Evolutionary conservation across 768 basidiomycete genomes (phyloP), one percentile per base, ranked within the genome.

Genomic region (Rhizopogon sp.): DNA sequence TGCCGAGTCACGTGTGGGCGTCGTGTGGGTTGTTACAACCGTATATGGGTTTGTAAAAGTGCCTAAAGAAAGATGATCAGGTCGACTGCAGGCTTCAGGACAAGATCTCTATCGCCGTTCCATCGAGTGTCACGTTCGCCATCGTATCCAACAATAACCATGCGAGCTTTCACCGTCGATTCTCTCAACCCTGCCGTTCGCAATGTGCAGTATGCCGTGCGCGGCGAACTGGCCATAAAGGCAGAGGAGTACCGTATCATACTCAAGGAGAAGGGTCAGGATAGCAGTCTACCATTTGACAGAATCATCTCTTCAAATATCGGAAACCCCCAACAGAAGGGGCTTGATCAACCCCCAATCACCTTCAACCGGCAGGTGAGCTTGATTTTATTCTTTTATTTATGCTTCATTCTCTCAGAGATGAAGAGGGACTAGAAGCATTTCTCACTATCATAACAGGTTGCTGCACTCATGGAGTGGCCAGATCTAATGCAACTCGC

Each of bases 251-350:
- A 90, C 61, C 80, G 88, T 53, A 85, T 86, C 50, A 71, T 78
- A 62, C 82, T 98, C 65, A 81, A 83, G 70, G 71, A 78, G 54
- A 72, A 74, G 22, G 66, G 64, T 14, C 40, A 33, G 2, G 13
- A 75, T 55, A 73, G 81, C 59, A 76, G 74, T 17, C 79, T 98
- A 14, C 93, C 93, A 14, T 99, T 98, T 72, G 80, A 84, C 68
- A 82, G 83, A 62, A 79, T 98, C 71, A 96, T 97, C 69, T 88
- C 84, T 29, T 92, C 93, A 58, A 99, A 98, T 74, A 99, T 99
- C 57, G 96, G 96, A 9, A 98, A 99, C 66, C 96, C 97, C 0
- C 96, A 99, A 72, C 95, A 98, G 72, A 87, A 85, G 62, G 94
- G 94, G 0, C 79, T 99, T 52, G 86, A 98, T 71, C 96, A 99